Percentiles rank a stretch among this genome's conserved stretches.
phyloP scores from a whole-genome alignment of 2,329 filamentous ascomycete genomes.

The Boeremia exigua region DNA sequence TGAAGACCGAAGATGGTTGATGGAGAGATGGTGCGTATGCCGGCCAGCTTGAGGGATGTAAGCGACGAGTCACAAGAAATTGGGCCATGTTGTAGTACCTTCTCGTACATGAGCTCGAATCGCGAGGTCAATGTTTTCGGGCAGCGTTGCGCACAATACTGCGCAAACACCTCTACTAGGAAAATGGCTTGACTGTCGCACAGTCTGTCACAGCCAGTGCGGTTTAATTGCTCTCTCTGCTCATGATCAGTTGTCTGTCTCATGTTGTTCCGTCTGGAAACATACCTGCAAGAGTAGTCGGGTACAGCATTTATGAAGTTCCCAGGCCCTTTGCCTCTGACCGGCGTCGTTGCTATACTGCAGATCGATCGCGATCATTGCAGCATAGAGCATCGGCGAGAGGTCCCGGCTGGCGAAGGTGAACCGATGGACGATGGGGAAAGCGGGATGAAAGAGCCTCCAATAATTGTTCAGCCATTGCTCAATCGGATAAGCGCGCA shows the following conservation, averaged over 20 bases:
- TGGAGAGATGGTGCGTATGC: background rate
- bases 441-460: constrained; percentile 53
- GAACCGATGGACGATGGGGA: constrained; percentile 53
- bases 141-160: constrained; percentile 51
- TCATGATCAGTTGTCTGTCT: constrained; percentile 21
- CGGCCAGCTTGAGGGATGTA: background rate
- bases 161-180: constrained; percentile 51
- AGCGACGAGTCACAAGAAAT: background rate
- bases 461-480: constrained; percentile 55
- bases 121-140: constrained; percentile 44
- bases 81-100: constrained; percentile 25
- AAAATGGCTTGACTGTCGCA: constrained; percentile 54
- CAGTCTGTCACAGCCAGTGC: constrained; percentile 37
- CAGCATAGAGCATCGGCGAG: constrained; percentile 53
- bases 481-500: constrained; percentile 43
- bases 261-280: background rate
- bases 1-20: constrained; percentile 10
- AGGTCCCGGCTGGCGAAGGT: constrained; percentile 44
- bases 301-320: constrained; percentile 51
- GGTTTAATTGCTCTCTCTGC: constrained; percentile 36
- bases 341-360: constrained; percentile 46
- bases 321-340: constrained; percentile 45
- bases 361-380: constrained; percentile 54
- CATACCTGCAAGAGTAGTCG: constrained; percentile 49
- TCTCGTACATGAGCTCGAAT: constrained; percentile 48